Conservation (phyloP, 805 yeast species). For the Peterozyma xylosa region DNA sequence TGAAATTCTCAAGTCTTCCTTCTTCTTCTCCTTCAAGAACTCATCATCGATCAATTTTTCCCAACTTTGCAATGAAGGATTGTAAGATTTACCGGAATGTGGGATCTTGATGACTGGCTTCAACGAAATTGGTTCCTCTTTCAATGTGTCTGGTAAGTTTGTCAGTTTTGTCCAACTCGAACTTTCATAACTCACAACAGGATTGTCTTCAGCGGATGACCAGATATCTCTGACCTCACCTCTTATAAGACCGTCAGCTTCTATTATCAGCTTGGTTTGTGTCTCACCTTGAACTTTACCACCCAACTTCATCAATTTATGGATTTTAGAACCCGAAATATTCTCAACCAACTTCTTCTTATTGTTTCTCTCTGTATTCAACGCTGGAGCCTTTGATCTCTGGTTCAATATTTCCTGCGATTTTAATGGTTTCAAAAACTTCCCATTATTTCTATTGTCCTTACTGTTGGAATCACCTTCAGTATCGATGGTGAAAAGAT, state of each 20-base stretch:
- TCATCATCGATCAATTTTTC: conserved; percentile 60
- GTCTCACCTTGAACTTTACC: conserved; percentile 61
- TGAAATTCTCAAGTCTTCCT: conserved; percentile 55
- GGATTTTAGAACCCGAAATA: conserved; percentile 55
- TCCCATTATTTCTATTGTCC: conserved; percentile 30
- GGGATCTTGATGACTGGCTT: conserved; percentile 47
- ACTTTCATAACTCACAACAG: conserved; percentile 19
- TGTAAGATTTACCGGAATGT: conserved; percentile 86
- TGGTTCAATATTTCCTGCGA: conserved; percentile 59
- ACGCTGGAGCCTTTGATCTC: conserved; percentile 70
- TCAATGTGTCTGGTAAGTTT: conserved; percentile 47
- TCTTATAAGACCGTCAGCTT: conserved; percentile 55
- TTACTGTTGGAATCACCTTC: conserved; percentile 36
- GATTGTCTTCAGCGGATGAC: conserved; percentile 25
- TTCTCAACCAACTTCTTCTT: conserved; percentile 43
- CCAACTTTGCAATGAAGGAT: conserved; percentile 86
- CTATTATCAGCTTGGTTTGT: conserved; percentile 43
- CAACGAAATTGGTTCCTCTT: conserved; percentile 43
- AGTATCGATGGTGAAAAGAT: conserved; percentile 59
- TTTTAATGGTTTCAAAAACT: conserved; percentile 28
- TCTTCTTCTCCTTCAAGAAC: conserved; percentile 53
- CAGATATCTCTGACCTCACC: conserved; percentile 60
- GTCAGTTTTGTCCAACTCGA: conserved; percentile 46
- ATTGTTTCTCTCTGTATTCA: conserved; percentile 30
- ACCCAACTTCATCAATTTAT: conserved; percentile 63